Evolutionary conservation across 129 eudicot species (phyloP).

Genomic region (Chrysanthemum seticuspe): DNA sequence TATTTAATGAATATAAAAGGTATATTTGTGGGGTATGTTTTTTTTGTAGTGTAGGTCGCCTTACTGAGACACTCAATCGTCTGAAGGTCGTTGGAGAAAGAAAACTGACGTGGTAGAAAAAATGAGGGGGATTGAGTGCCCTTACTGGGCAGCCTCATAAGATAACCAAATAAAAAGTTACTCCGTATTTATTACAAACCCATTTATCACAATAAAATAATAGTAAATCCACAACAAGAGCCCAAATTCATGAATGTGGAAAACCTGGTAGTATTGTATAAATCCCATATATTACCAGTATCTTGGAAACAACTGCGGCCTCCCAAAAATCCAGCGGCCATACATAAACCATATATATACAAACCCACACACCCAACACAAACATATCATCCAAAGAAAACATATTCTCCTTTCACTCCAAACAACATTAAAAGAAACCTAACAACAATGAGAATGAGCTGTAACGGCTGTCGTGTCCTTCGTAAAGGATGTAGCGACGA

Average conservation of each 20-base stretch:
- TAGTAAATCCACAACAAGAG: too few relatives aligned
- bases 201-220: too few relatives aligned
- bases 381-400: neutral
- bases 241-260: conserved; percentile 47
- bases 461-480: conserved; percentile 86
- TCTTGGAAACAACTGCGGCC: conserved; percentile 57
- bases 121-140: too few relatives aligned
- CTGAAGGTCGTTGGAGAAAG: too few relatives aligned
- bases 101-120: too few relatives aligned
- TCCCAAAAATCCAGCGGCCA: conserved; percentile 45
- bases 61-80: too few relatives aligned
- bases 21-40: too few relatives aligned
- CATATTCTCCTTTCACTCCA: neutral
- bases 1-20: too few relatives aligned
- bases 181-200: too few relatives aligned
- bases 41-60: too few relatives aligned
- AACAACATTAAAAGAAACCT: neutral
- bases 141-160: too few relatives aligned
- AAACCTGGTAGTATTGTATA: conserved; percentile 52
- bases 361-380: neutral
- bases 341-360: neutral
- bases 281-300: conserved; percentile 22
- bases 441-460: conserved; percentile 78
- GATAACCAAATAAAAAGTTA: too few relatives aligned
- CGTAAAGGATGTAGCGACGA: conserved; percentile 79